A percentile compares a stretch with the other conserved stretches of the same genome.
Evolutionary conservation across 352 stramenopile species (phyloP).

Genomic region (Globisporangium takayamanum): DNA sequence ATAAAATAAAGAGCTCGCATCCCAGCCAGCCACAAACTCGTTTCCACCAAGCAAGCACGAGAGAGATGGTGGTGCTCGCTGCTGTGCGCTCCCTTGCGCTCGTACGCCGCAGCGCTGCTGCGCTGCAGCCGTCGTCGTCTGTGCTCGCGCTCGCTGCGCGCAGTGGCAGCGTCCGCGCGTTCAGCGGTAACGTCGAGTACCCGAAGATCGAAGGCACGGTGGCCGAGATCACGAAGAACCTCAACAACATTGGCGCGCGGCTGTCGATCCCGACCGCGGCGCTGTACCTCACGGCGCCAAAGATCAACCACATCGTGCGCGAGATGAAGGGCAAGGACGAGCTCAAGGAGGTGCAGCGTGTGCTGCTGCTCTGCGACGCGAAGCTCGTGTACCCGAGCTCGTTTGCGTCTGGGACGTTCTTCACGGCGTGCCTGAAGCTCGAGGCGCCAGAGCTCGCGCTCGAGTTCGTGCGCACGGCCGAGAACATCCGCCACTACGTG

Average conservation of each 20-base stretch:
- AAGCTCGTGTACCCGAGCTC: constrained; percentile 69
- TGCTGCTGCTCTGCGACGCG: constrained; percentile 68
- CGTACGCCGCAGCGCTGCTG: constrained; percentile 5
- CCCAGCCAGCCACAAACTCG: not conserved
- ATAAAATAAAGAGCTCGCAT: not conserved
- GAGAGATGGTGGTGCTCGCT: constrained; percentile 15
- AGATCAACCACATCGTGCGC: constrained; percentile 79
- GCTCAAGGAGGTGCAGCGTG: constrained; percentile 56
- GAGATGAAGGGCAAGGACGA: constrained; percentile 76
- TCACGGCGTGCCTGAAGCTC: constrained; percentile 58
- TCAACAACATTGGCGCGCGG: constrained; percentile 64
- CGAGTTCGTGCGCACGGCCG: constrained; percentile 57
- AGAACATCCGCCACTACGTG: constrained; percentile 73
- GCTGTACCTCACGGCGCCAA: constrained; percentile 75
- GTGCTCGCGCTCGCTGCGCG: not conserved
- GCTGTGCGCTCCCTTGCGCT: constrained; percentile 14
- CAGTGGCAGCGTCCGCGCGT: constrained; percentile 27
- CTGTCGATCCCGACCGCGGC: constrained; percentile 74
- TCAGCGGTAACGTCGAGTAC: constrained; percentile 82
- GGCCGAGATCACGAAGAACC: constrained; percentile 55
- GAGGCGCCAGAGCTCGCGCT: constrained; percentile 53
- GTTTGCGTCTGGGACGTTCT: constrained; percentile 58
- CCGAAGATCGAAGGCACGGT: constrained; percentile 71
- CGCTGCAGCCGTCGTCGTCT: not conserved
- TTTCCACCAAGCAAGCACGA: not conserved